Base-by-base conservation (phyloP, 768 basidiomycete species). In the Rhodotorula graminis region DNA sequence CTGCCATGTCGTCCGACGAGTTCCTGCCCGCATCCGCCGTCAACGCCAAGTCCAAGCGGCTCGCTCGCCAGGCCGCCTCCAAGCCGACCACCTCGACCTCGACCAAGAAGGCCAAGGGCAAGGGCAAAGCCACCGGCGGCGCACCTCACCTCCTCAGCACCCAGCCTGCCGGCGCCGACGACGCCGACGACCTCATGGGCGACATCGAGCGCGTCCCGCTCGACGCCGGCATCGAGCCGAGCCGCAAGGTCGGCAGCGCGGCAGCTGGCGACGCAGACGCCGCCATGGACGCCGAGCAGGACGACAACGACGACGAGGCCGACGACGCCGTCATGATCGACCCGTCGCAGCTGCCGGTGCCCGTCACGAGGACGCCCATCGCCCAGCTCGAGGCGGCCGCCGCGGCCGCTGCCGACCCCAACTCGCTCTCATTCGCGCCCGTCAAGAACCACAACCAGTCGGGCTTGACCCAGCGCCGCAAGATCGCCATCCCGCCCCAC, bases 401-500 rank as follows among this genome's bases (percentile, higher is more conserved):
- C 3, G 33, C 44, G 27, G 49, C 56, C 2, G 50, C 40, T 46
- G 82, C 82, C 10, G 82, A 85, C 53, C 87, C 85, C 44, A 88
- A 90, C 53, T 83, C 85, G 14, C 93, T 93, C 80, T 85, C 88
- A 53, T 69, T 77, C 67, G 55, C 70, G 21, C 60, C 78, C 64
- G 62, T 75, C 50, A 64, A 50, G 27, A 61, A 68, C 31, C 68
- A 73, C 52, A 64, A 42, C 63, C 69, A 57, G 40, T 42, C 61
- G 23, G 69, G 71, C 1, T n/a, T 72, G 25, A 76, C 90, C 9
- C 95, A 98, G 82, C 88, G 85, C n/a, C 84, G 95, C 80, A 86
- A 92, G 65, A 87, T 99, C 78, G 84, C 91, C 19, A 90, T 99
- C 80, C 96, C 96, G 21, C 93, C 93, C 16, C 96, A 99, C 81